Conservation (phyloP, 352 stramenopile species). For the Peronospora destructor region DNA sequence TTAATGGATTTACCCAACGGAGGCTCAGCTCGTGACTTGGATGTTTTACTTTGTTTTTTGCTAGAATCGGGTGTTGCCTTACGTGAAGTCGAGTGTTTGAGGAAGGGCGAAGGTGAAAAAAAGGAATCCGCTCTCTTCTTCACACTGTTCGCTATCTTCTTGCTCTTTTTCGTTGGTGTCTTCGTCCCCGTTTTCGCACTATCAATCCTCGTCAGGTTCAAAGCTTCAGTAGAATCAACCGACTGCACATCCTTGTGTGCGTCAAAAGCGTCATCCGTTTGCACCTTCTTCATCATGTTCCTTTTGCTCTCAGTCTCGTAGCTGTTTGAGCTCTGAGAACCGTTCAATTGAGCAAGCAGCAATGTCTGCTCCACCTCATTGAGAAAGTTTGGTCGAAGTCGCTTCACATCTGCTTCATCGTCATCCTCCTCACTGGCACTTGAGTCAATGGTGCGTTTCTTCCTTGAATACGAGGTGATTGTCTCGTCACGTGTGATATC, state of each 20-base stretch:
- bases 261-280: background rate
- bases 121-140: conserved; percentile 23
- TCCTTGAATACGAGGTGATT: conserved; percentile 9
- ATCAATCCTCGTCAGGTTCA: background rate
- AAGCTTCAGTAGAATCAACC: conserved; percentile 4
- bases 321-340: conserved; percentile 19
- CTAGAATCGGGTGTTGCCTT: conserved; percentile 37
- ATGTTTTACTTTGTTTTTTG: conserved; percentile 31
- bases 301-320: conserved; percentile 10
- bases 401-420: conserved; percentile 32
- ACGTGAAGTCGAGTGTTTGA: conserved; percentile 20
- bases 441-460: conserved; percentile 48
- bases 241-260: conserved; percentile 2
- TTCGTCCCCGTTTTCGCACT: conserved; percentile 13
- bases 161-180: conserved; percentile 30
- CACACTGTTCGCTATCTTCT: conserved; percentile 16
- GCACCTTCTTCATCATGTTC: conserved; percentile 13
- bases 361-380: conserved; percentile 54
- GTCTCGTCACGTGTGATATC: conserved; percentile 2
- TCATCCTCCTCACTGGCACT: conserved; percentile 38
- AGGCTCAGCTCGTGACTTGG: conserved; percentile 23
- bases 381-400: conserved; percentile 49
- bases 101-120: conserved; percentile 49
- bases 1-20: conserved; percentile 21
- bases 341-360: conserved; percentile 46